Conservation (phyloP, 2,329 filamentous ascomycete species). For the Trichoderma sp. region DNA sequence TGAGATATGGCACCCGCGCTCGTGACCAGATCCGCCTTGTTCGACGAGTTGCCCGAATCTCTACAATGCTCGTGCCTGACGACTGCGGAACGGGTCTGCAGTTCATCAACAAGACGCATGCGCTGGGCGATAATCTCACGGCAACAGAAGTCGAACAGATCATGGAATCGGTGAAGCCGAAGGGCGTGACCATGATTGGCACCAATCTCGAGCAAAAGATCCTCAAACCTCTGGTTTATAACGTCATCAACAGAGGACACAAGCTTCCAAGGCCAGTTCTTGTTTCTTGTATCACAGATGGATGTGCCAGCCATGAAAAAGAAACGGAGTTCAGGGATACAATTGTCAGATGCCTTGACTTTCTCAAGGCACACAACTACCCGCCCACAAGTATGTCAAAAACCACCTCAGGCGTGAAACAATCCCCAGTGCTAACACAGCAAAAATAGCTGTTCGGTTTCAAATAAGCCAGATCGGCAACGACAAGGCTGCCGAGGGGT, state of each 20-base stretch:
- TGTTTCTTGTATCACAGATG: constrained; percentile 25
- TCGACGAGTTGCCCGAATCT: constrained; percentile 8
- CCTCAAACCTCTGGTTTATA: constrained; percentile 21
- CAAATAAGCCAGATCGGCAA: constrained; percentile 26
- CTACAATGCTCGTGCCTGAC: constrained; percentile 15
- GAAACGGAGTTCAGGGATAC: neutral
- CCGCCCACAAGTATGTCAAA: neutral
- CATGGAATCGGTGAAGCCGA: neutral
- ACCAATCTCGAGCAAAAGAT: constrained; percentile 18
- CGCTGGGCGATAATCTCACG: neutral
- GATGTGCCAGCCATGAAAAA: neutral
- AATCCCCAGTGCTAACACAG: neutral
- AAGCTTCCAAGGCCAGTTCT: constrained; percentile 11
- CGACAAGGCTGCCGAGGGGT: neutral
- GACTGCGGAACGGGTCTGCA: constrained; percentile 15
- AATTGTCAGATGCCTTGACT: constrained; percentile 3
- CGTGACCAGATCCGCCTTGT: constrained; percentile 15
- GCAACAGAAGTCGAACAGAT: neutral
- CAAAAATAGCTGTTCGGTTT: constrained; percentile 6
- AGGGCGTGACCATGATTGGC: constrained; percentile 19
- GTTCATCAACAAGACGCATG: constrained; percentile 13
- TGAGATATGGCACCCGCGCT: constrained; percentile 5
- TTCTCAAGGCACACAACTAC: constrained; percentile 2
- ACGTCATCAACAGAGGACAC: neutral
- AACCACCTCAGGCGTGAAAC: neutral